Evolutionary conservation across 768 basidiomycete species (phyloP), one percentile per base, ranked within the genome.

Genomic region (Suillus cothurnatus): DNA sequence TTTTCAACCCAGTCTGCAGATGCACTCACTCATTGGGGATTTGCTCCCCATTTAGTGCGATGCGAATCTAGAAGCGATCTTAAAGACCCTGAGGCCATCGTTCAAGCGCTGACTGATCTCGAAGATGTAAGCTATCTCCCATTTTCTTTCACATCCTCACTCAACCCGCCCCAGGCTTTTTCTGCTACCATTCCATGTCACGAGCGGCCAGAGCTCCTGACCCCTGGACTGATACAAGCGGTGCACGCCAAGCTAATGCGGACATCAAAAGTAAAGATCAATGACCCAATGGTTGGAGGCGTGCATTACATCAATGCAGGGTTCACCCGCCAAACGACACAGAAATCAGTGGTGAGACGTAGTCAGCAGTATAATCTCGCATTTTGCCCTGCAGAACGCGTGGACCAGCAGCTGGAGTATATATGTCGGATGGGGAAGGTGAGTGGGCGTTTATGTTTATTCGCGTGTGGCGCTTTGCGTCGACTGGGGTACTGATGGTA

Each of bases 351-450:
- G 39, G 68, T 71, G 21, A 71, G 78, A 14, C 68, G 76, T 32
- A 78, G 75, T 50, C 67, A 74, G 0, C 75, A 76, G 41, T 76
- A 76, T 28, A 76, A 77, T 56, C 75, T 76, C 28, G 75, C 76
- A 17, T 76, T 69, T 36, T 76, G 76, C 39, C 77, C 76, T 14
- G 58, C 68, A 3, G 75, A 75, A 26, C 23, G 69, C 32, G 76
- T 76, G 3, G 76, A 76, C 43, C 73, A 76, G 34, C 76, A 76
- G 45, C 43, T 76, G 38, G 76, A 76, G 41, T 76, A 76, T 60
- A 76, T 76, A 28, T 76, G 76, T 62, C 76, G 76, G 66, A 76
- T 76, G 76, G 76, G 71, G 2, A 71, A 71, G 66, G 76, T 77
- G 60, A 6, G 76, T 67, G 5, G 45, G 47, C 6, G 41, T 21